These are phyloP conservation scores for Ceratocystis albifundus DNA, from an alignment of 2,329 filamentous ascomycete genomes.

Conservation along the genomic window DNA sequence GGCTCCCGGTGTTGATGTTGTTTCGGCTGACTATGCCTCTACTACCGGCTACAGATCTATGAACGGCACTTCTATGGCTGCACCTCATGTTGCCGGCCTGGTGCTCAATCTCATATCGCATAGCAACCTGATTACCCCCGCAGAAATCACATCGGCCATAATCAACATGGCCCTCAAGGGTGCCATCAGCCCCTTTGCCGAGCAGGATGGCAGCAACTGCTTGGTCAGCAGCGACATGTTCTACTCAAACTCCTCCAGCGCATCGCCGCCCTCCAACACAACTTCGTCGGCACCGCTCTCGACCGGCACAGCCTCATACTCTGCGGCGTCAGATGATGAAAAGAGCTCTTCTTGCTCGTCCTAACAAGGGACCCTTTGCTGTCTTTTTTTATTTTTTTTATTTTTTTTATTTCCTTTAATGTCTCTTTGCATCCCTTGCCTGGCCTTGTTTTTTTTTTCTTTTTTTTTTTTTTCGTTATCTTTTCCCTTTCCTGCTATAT, in stretches of 20 bases:
- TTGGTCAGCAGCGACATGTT: slow-evolving; percentile 18
- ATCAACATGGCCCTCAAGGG: slow-evolving; percentile 10
- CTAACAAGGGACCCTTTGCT: not conserved
- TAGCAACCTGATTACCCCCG: slow-evolving; percentile 11
- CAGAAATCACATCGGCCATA: slow-evolving; percentile 11
- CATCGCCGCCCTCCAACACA: not conserved
- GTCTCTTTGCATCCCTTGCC: not conserved
- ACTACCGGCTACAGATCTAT: slow-evolving; percentile 31
- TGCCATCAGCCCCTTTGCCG: slow-evolving; percentile 17
- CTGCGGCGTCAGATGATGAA: not conserved
- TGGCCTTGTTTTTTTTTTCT: not conserved
- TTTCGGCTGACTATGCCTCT: slow-evolving; percentile 35
- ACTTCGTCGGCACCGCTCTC: not conserved
- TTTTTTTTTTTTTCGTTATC: not conserved
- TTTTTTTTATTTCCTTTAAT: not conserved
- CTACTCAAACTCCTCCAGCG: not conserved
- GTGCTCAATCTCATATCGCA: slow-evolving; percentile 21
- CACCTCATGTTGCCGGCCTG: slow-evolving; percentile 14
- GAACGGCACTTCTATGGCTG: slow-evolving; percentile 43
- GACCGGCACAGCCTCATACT: not conserved
- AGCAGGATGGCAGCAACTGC: slow-evolving; percentile 6
- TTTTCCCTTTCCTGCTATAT: not conserved
- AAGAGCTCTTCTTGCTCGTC: not conserved
- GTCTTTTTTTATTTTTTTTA: not conserved
- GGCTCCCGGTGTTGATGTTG: slow-evolving; percentile 35